phyloP scores from a whole-genome alignment of 2,329 filamentous ascomycete genomes.

The Didymella pomorum region DNA sequence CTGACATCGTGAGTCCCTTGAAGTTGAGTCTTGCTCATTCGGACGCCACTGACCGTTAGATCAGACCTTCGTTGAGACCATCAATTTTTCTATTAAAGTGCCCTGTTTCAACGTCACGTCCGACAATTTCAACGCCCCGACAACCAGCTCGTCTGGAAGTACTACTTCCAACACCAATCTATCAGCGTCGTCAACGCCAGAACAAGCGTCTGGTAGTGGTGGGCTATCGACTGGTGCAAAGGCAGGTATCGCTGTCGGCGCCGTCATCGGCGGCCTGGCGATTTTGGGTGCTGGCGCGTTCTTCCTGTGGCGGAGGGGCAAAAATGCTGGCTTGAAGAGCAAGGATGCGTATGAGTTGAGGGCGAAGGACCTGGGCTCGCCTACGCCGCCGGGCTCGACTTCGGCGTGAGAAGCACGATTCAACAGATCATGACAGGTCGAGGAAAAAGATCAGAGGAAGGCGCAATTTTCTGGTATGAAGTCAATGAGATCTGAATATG shows the following conservation, averaged over 20 bases:
- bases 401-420: not conserved
- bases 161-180: conserved; percentile 36
- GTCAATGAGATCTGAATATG: no score
- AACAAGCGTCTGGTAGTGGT: conserved; percentile 18
- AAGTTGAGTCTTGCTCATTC: not conserved
- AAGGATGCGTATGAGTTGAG: conserved; percentile 39
- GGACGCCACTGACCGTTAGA: not conserved
- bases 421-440: no score
- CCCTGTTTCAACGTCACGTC: conserved; percentile 59
- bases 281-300: conserved; percentile 34
- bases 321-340: conserved; percentile 27
- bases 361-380: conserved; percentile 28
- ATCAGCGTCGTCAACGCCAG: conserved; percentile 26
- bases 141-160: conserved; percentile 20
- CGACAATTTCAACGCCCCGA: conserved; percentile 45
- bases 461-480: no score
- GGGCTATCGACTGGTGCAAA: conserved; percentile 54
- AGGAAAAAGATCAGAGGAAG: no score
- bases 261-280: conserved; percentile 36
- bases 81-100: conserved; percentile 52
- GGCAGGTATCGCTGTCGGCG: conserved; percentile 53
- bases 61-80: conserved; percentile 51
- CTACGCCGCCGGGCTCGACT: not conserved
- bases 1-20: conserved; percentile 50
- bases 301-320: conserved; percentile 34